phyloP scores from a whole-genome alignment of 768 basidiomycete species.

The Tulasnella sp. region DNA sequence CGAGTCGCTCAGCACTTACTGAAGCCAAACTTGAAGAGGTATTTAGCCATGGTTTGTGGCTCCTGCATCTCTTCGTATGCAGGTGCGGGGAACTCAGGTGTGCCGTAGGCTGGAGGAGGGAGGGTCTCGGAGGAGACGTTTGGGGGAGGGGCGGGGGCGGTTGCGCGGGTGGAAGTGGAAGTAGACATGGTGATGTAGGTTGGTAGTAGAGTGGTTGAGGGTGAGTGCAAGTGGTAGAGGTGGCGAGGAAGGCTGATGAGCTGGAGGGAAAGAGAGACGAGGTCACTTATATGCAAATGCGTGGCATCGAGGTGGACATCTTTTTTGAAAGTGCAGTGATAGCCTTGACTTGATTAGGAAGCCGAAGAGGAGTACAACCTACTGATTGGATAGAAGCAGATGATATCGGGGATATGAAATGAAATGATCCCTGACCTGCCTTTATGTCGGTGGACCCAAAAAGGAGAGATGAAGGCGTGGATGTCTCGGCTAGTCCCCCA shows the following conservation, averaged over 20 bases:
- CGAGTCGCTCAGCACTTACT: slow-evolving; percentile 25
- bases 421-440: not conserved
- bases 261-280: not conserved
- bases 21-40: slow-evolving; percentile 27
- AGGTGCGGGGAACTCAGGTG: slow-evolving; percentile 21
- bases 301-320: not conserved
- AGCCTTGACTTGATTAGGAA: not conserved
- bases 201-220: not conserved
- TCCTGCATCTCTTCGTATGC: slow-evolving; percentile 27
- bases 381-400: not conserved
- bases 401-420: not conserved
- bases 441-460: not conserved
- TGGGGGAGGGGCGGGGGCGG: not conserved
- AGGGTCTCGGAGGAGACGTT: not conserved
- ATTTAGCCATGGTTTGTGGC: slow-evolving; percentile 23
- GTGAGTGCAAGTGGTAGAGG: not conserved
- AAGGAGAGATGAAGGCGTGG: not conserved
- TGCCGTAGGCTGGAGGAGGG: slow-evolving; percentile 19
- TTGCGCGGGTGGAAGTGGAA: not conserved
- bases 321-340: not conserved
- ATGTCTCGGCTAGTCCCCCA: not conserved
- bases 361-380: not conserved
- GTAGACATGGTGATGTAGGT: not conserved
- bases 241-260: not conserved
- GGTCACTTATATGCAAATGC: not conserved